These are phyloP conservation scores for Solanum tarijense DNA, from an alignment of 257 asterid genomes.

Conservation along the genomic window DNA sequence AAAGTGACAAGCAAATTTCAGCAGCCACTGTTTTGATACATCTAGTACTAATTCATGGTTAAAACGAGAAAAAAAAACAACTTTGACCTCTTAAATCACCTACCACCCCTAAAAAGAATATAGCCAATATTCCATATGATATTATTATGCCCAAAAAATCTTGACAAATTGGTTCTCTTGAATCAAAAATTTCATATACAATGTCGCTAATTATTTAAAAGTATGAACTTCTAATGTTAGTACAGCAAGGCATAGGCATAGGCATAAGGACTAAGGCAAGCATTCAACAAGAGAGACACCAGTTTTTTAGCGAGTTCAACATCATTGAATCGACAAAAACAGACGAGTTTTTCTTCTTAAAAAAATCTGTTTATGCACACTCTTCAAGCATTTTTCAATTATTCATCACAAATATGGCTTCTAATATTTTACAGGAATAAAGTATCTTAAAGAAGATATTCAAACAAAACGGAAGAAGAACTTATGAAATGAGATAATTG, in stretches of 20 bases:
- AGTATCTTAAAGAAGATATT: background rate
- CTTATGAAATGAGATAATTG: background rate
- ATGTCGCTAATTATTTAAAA: background rate
- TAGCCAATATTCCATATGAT: background rate
- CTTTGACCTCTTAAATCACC: background rate
- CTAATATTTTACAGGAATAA: background rate
- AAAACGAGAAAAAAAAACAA: background rate
- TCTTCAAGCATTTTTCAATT: background rate
- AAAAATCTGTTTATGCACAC: background rate
- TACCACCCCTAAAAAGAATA: background rate
- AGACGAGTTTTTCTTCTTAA: background rate
- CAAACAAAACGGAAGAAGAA: background rate
- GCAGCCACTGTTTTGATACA: background rate
- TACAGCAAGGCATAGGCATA: background rate
- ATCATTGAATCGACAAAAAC: background rate
- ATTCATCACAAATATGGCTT: background rate
- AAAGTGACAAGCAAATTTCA: background rate
- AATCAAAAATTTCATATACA: background rate
- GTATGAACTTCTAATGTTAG: background rate
- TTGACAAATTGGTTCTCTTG: background rate
- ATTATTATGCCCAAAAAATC: background rate
- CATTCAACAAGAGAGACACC: background rate
- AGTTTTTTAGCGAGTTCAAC: background rate
- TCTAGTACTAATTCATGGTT: background rate
- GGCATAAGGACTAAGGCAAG: background rate